phyloP scores from a whole-genome alignment of 2,329 filamentous ascomycete species.

The Aspergillus nomiae region DNA sequence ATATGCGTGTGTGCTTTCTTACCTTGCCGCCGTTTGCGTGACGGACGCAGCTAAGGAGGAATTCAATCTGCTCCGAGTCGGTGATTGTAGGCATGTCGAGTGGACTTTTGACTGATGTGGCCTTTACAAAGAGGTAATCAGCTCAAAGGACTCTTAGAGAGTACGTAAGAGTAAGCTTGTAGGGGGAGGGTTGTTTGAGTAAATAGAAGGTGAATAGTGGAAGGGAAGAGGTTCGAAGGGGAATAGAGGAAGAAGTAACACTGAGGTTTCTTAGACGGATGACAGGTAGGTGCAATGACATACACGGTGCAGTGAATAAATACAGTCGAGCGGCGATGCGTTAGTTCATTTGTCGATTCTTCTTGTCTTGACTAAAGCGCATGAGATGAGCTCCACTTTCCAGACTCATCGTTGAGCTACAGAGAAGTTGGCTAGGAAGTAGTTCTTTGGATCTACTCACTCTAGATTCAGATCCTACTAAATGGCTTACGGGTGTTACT shows the following conservation, averaged over 20 bases:
- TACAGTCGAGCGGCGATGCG: neutral
- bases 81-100: constrained; percentile 51
- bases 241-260: neutral
- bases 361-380: neutral
- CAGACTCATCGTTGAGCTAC: neutral
- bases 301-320: neutral
- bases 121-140: neutral
- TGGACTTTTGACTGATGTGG: neutral
- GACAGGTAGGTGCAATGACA: neutral
- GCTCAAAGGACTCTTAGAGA: neutral
- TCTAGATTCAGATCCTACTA: neutral
- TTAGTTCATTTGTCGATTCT: neutral
- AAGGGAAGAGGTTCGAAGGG: neutral
- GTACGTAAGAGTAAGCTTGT: neutral
- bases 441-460: neutral
- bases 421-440: too few species aligned
- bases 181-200: too few species aligned
- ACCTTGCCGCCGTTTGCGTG: constrained; percentile 64
- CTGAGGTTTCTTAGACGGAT: neutral
- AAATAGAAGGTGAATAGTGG: neutral
- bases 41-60: constrained; percentile 67
- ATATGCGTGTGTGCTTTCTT: constrained; percentile 20
- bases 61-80: constrained; percentile 63
- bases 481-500: neutral
- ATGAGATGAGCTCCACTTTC: neutral